A percentile compares a stretch with the other conserved stretches of the same genome.
Evolutionary conservation across 2,329 filamentous ascomycete species (phyloP).

Genomic region (Apiospora malaysiana): DNA sequence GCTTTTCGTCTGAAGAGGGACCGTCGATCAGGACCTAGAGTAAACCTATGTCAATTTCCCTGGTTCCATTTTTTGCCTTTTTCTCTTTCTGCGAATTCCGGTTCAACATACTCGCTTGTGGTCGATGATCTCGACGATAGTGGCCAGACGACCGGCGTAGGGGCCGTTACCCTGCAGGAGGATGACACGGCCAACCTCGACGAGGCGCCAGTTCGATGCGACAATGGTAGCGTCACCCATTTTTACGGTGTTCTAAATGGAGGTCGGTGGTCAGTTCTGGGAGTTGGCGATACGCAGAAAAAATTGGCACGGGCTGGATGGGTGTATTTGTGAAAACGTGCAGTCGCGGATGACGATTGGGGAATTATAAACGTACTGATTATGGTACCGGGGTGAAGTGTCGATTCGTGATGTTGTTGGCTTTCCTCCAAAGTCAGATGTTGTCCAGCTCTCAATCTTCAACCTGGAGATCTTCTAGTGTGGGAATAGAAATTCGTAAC

Average conservation of each 20-base stretch:
- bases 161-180: slow-evolving; percentile 82
- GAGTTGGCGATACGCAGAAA: background rate
- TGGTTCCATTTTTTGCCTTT: slow-evolving; percentile 13
- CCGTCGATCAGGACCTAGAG: slow-evolving; percentile 92
- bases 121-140: slow-evolving; percentile 99
- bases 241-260: slow-evolving; percentile 65
- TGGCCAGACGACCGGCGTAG: slow-evolving; percentile 84
- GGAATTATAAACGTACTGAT: slow-evolving; percentile 21
- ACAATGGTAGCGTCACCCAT: slow-evolving; percentile 86
- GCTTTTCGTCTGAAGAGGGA: slow-evolving; percentile 80
- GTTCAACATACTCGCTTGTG: slow-evolving; percentile 94
- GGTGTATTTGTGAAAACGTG: slow-evolving; percentile 5
- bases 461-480: slow-evolving; percentile 19
- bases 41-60: slow-evolving; percentile 20
- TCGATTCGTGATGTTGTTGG: slow-evolving; percentile 19
- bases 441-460: slow-evolving; percentile 14
- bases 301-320: slow-evolving; percentile 9
- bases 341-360: slow-evolving; percentile 8
- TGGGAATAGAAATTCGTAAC: slow-evolving; percentile 19
- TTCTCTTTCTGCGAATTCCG: background rate
- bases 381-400: slow-evolving; percentile 18
- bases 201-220: slow-evolving; percentile 88
- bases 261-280: slow-evolving; percentile 18
- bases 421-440: slow-evolving; percentile 18
- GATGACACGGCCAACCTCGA: slow-evolving; percentile 98